Evolutionary conservation across 2,329 filamentous ascomycete species (phyloP).

Genomic region (Emergomyces orientalis): DNA sequence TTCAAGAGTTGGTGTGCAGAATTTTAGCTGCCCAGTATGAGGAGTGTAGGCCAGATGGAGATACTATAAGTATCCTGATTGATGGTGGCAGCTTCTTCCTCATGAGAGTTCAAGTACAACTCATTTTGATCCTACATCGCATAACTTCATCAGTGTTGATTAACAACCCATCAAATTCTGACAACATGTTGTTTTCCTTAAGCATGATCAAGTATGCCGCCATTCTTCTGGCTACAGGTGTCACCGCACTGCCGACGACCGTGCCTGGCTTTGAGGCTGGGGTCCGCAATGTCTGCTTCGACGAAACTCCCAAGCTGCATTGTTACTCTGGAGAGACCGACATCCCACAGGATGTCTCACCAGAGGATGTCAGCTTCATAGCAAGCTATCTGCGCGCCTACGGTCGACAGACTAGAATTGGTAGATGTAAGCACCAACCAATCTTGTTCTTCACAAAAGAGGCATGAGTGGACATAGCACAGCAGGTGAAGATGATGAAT

Average conservation of each 20-base stretch:
- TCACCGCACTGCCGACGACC: neutral
- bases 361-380: neutral
- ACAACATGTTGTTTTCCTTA: conserved; percentile 1
- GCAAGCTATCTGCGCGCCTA: conserved; percentile 2
- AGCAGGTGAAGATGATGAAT: neutral
- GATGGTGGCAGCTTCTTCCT: no score
- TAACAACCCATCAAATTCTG: neutral
- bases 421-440: neutral
- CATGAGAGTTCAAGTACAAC: no score
- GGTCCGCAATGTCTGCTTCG: neutral
- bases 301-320: neutral
- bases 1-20: no score
- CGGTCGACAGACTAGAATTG: neutral
- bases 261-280: neutral
- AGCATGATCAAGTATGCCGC: neutral
- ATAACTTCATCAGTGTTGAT: no score
- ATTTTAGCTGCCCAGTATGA: no score
- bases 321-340: neutral
- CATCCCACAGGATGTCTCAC: neutral
- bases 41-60: no score
- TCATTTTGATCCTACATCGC: no score
- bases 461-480: neutral
- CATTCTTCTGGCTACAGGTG: neutral
- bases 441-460: neutral
- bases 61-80: no score